phyloP scores from a whole-genome alignment of 2,329 filamentous ascomycete species.

The Hymenotorrendiella dingleyae region DNA sequence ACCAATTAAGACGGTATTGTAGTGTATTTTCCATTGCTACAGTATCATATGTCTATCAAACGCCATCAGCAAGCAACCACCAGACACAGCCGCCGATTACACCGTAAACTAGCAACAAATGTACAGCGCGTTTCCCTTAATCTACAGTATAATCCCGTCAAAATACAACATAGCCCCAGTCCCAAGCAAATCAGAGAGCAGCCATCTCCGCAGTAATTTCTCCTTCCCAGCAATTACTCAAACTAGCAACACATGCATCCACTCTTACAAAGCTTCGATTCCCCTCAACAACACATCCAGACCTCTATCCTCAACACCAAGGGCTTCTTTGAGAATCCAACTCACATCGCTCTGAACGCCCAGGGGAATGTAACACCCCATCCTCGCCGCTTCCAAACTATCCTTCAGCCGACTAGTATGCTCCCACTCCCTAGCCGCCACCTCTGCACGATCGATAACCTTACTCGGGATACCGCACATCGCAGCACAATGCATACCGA shows the following conservation, averaged over 20 bases:
- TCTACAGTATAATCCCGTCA: no score
- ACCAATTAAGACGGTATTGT: no score
- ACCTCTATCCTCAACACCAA: constrained; percentile 38
- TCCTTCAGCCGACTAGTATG: constrained; percentile 88
- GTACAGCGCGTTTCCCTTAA: no score
- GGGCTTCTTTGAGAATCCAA: constrained; percentile 59
- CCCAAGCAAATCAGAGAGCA: no score
- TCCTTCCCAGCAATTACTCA: neutral
- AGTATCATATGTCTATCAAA: no score
- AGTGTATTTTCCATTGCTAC: no score
- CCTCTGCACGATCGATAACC: constrained; percentile 81
- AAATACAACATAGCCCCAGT: no score
- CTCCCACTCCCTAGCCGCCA: constrained; percentile 88
- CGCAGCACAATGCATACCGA: constrained; percentile 97
- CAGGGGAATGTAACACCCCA: constrained; percentile 74
- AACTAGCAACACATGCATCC: neutral
- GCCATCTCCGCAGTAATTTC: no score
- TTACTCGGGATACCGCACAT: constrained; percentile 91
- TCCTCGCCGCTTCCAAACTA: constrained; percentile 74
- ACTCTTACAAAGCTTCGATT: constrained; percentile 48
- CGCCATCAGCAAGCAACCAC: no score
- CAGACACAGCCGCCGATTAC: no score
- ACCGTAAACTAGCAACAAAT: no score
- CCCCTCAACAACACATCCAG: constrained; percentile 55
- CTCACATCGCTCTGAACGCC: constrained; percentile 85